These are phyloP conservation scores for Pulveroboletus sp. DNA, from an alignment of 768 basidiomycete species.

Conservation along the genomic window DNA sequence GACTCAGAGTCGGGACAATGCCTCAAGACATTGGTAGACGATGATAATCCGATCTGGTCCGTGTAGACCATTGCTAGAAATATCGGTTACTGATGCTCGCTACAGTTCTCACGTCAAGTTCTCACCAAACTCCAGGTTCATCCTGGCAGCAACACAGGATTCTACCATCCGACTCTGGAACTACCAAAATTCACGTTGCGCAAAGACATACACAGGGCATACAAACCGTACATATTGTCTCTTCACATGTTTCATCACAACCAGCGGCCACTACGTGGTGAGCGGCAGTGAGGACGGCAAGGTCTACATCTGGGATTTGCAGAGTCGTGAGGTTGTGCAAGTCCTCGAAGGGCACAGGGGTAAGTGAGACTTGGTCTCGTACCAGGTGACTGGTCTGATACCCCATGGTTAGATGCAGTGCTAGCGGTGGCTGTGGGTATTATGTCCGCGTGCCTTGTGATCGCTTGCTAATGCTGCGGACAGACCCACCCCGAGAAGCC, in stretches of 20 bases:
- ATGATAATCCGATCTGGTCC: conserved; percentile 91
- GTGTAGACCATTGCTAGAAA: conserved; percentile 10
- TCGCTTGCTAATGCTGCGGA: conserved; percentile 8
- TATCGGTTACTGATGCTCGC: conserved; percentile 6
- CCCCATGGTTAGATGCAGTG: conserved; percentile 45
- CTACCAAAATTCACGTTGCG: conserved; percentile 82
- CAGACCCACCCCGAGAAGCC: conserved; percentile 73
- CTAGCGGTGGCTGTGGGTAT: conserved; percentile 67
- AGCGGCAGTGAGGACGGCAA: conserved; percentile 90
- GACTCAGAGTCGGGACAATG: conserved; percentile 97
- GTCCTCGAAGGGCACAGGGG: conserved; percentile 78
- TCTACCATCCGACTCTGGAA: conserved; percentile 95
- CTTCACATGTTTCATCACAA: conserved; percentile 59
- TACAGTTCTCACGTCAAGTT: conserved; percentile 81
- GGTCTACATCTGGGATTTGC: conserved; percentile 86
- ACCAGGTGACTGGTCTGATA: neutral
- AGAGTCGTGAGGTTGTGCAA: conserved; percentile 72
- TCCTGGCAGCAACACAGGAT: conserved; percentile 90
- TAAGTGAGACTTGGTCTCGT: conserved; percentile 25
- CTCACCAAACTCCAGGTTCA: conserved; percentile 87
- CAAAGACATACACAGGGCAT: conserved; percentile 91
- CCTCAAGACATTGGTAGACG: conserved; percentile 93
- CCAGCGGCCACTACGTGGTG: conserved; percentile 63
- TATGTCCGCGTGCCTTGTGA: neutral
- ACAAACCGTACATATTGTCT: conserved; percentile 82